phyloP scores from a whole-genome alignment of 805 yeast genomes.

The Metschnikowia colocasiae region DNA sequence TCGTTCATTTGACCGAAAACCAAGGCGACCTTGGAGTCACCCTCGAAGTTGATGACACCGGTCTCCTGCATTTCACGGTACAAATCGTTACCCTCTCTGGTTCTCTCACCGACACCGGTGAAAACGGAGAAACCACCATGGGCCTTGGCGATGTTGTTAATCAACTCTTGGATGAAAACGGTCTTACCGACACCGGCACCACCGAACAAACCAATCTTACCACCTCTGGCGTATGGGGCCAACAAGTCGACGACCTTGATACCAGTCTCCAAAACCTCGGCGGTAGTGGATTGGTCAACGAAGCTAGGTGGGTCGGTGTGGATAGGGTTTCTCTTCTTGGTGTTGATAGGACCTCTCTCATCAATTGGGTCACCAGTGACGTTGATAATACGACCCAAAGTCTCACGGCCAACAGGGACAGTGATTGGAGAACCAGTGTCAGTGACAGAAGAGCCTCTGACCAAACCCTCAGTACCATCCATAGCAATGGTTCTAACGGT shows the following conservation, averaged over 20 bases:
- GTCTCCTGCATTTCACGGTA: slow-evolving; percentile 99
- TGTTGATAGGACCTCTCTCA: slow-evolving; percentile 97
- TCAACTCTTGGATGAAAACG: slow-evolving; percentile 98
- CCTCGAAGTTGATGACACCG: slow-evolving; percentile 99
- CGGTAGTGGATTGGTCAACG: slow-evolving; percentile 94
- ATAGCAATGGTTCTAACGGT: slow-evolving; percentile 99
- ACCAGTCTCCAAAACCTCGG: slow-evolving; percentile 99
- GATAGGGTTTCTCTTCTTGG: slow-evolving; percentile 92
- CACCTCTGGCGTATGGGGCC: slow-evolving; percentile 99
- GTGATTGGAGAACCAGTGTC: slow-evolving; percentile 99
- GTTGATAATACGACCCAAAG: slow-evolving; percentile 97
- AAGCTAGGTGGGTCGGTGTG: slow-evolving; percentile 98
- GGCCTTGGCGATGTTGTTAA: slow-evolving; percentile 99
- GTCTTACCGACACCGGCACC: slow-evolving; percentile 99
- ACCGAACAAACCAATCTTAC: slow-evolving; percentile 99
- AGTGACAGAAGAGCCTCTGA: slow-evolving; percentile 86
- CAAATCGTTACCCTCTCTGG: slow-evolving; percentile 99
- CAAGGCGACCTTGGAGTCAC: slow-evolving; percentile 98
- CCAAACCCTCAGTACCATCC: slow-evolving; percentile 99
- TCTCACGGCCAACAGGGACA: slow-evolving; percentile 99
- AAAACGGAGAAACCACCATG: slow-evolving; percentile 99
- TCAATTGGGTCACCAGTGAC: slow-evolving; percentile 99
- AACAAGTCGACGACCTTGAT: slow-evolving; percentile 98
- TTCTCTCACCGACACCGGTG: slow-evolving; percentile 99
- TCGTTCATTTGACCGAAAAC: slow-evolving; percentile 99